Evolutionary conservation across 208 protist species (phyloP).

Genomic region (Crithidia thermophila): DNA sequence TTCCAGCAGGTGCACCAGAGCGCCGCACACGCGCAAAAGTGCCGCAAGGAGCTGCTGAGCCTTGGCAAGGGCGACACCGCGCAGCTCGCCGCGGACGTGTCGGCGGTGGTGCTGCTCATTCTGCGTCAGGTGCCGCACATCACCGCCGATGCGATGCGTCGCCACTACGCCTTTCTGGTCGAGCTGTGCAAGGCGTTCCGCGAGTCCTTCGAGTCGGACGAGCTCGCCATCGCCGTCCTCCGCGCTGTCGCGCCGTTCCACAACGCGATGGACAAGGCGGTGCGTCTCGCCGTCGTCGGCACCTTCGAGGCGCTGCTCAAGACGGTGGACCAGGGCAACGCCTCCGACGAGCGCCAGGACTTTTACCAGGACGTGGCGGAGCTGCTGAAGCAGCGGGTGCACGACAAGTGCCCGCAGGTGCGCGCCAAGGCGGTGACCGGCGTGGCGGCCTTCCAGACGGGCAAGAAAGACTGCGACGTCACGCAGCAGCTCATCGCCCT

Average conservation of each 20-base stretch:
- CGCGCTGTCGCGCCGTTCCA: conserved; percentile 60
- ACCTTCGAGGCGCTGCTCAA: conserved; percentile 75
- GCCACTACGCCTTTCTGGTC: conserved; percentile 80
- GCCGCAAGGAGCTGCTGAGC: conserved; percentile 57
- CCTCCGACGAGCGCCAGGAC: conserved; percentile 79
- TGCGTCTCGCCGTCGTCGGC: conserved; percentile 78
- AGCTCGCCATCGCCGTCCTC: conserved; percentile 65
- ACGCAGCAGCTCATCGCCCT: conserved; percentile 86
- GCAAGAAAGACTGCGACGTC: conserved; percentile 85
- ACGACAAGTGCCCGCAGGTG: conserved; percentile 77
- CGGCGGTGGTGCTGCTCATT: conserved; percentile 66
- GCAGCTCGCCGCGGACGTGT: conserved; percentile 40
- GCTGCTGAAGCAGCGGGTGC: conserved; percentile 77
- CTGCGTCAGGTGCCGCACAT: conserved; percentile 77
- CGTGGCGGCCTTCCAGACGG: conserved; percentile 80
- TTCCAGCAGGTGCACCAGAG: conserved; percentile 87
- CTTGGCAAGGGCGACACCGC: conserved; percentile 4
- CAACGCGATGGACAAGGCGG: conserved; percentile 84
- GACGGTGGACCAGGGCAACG: conserved; percentile 78
- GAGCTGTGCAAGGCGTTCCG: conserved; percentile 68
- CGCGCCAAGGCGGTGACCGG: conserved; percentile 72
- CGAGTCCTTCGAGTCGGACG: conserved; percentile 60
- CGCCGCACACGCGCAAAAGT: conserved; percentile 66
- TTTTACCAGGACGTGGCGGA: conserved; percentile 84
- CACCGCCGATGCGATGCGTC: conserved; percentile 64